These are phyloP conservation scores for Aspergillus sclerotiicarbonarius DNA, from an alignment of 495 filamentous ascomycete species.

Conservation along the genomic window DNA sequence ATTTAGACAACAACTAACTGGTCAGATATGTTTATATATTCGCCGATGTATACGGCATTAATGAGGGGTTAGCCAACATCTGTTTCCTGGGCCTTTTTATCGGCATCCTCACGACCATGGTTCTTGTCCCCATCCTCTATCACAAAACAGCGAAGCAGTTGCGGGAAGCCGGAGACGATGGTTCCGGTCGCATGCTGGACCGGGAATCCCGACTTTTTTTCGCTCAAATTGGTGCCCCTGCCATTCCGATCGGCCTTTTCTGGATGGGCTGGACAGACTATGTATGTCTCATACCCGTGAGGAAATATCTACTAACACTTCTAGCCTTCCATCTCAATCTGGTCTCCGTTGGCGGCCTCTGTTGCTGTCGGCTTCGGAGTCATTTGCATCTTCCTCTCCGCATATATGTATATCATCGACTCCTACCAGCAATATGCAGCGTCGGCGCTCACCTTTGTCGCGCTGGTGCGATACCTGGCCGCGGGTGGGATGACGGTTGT, in stretches of 20 bases:
- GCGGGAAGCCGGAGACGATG: background rate
- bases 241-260: conserved; percentile 11
- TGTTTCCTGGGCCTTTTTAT: conserved; percentile 55
- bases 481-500: conserved; percentile 46
- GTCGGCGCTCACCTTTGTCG: conserved; percentile 43
- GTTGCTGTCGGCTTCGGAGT: conserved; percentile 52
- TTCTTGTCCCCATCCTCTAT: conserved; percentile 49
- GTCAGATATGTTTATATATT: conserved; percentile 49
- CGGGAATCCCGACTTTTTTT: conserved; percentile 11
- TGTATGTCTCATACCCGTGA: background rate
- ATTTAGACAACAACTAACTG: background rate
- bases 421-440: conserved; percentile 42
- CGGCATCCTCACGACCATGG: conserved; percentile 46
- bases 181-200: background rate
- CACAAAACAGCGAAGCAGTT: conserved; percentile 10
- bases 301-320: background rate
- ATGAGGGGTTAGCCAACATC: conserved; percentile 47
- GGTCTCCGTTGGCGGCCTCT: conserved; percentile 47
- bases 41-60: conserved; percentile 50
- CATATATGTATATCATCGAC: conserved; percentile 53
- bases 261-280: conserved; percentile 14
- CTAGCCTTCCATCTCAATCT: conserved; percentile 31
- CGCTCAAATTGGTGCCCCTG: conserved; percentile 8
- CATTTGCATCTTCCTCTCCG: conserved; percentile 43
- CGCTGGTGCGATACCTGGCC: conserved; percentile 44